Base-by-base conservation (phyloP, 2,329 filamentous ascomycete species). In the Magnaporthiopsis incrustans region DNA sequence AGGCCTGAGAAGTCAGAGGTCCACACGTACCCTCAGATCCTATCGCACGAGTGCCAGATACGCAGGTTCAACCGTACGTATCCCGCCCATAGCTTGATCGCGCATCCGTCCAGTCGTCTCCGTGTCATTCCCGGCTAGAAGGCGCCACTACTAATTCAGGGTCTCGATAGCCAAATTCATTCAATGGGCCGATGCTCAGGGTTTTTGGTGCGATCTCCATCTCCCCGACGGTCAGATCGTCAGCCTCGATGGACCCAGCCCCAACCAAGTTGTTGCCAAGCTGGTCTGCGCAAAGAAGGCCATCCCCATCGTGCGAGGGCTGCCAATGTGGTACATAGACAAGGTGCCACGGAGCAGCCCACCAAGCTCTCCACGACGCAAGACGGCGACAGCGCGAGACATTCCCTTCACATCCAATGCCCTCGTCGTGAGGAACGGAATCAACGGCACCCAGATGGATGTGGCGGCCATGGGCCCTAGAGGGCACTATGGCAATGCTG, bases 31-130 rank as follows among this genome's bases (percentile, higher is more conserved):
- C 25, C 53, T 53, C 25, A 27, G n/a, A 15, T 22, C 11, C 8
- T 63, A 6, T 57, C 38, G 10, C 53, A 22, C 18, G 53, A 63
- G 32, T 63, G 61, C 26, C 61, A 63, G 53, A 58, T 35, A 8
- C 26, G 61, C n/a, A 33, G 61, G n/a, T 57, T 63, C 44, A 58
- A 58, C 18, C 61, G 53, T 63, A 63, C 32, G 60, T 57, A 32
- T n/a, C 8, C 11, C 26, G n/a, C 6, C 18, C 57, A 15, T 5
- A 12, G 33, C 3, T 8, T 38, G 22, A 18, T 18, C 35, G 6
- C 35, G 35, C 11, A 6, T 18, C 15, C 15, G 14, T 18, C 35
- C 3, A n/a, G 26, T 26, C n/a, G 14, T n/a, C 14, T 26, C n/a
- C 11, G 26, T 22, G n/a, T 38, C 59, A 5, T 26, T 33, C 1